Evolutionary conservation across 202 grass and related monocot genomes (phyloP).

Genomic region (Setaria italica): DNA sequence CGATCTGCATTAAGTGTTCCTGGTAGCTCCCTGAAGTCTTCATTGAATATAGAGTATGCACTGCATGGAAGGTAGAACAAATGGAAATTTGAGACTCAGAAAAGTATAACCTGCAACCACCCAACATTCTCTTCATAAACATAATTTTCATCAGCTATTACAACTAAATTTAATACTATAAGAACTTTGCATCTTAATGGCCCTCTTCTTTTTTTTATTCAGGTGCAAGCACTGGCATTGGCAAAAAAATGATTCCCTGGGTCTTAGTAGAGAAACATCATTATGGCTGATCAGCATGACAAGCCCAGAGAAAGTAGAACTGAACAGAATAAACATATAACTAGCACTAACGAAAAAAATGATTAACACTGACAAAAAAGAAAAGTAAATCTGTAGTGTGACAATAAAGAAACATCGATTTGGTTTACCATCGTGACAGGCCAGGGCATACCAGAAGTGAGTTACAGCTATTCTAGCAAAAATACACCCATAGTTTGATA

Average conservation of each 20-base stretch:
- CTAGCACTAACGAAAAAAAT: neutral
- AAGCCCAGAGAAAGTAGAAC: neutral
- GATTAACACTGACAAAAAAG: neutral
- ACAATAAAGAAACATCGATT: neutral
- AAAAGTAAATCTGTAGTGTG: neutral
- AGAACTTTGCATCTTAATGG: neutral
- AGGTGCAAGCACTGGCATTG: constrained; percentile 9
- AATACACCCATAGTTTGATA: neutral
- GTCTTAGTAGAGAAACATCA: neutral
- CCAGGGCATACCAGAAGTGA: neutral
- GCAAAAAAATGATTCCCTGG: neutral
- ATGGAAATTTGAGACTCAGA: constrained; percentile 11
- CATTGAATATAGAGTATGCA: constrained; percentile 99
- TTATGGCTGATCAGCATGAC: constrained; percentile 26
- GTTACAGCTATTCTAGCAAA: neutral
- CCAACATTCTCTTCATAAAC: neutral
- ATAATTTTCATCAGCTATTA: neutral
- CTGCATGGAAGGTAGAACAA: constrained; percentile 46
- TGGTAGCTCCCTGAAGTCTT: constrained; percentile 92
- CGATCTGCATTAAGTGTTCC: constrained; percentile 92
- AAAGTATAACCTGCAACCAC: constrained; percentile 1
- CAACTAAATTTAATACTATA: neutral
- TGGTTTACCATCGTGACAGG: neutral
- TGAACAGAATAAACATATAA: neutral
- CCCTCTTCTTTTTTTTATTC: neutral